A percentile compares a stretch with the other conserved stretches of the same genome.
phyloP scores from a whole-genome alignment of 768 basidiomycete species.

The Gloeopeniophorella convolvens region DNA sequence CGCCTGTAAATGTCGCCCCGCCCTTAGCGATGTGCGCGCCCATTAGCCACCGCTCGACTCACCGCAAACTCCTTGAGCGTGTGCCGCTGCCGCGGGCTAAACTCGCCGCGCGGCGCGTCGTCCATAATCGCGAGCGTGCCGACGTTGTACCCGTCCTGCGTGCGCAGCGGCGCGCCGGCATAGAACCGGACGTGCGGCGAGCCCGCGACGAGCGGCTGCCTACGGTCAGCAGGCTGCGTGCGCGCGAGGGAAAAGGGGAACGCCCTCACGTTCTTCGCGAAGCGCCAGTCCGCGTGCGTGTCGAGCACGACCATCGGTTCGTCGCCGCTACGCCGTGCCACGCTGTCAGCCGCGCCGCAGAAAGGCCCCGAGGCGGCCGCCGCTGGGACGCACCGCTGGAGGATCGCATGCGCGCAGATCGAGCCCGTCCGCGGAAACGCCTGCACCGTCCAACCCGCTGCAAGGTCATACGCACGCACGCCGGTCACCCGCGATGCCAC shows the following conservation, averaged over 20 bases:
- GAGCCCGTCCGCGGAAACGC: constrained; percentile 52
- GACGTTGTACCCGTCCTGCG: constrained; percentile 85
- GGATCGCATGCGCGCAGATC: constrained; percentile 79
- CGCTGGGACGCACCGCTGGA: constrained; percentile 52
- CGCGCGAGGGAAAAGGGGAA: constrained; percentile 1
- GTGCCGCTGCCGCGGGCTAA: constrained; percentile 82
- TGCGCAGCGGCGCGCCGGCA: constrained; percentile 85
- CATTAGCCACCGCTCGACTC: no score
- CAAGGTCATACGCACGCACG: background rate
- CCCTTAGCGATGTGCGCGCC: no score
- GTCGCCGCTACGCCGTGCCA: constrained; percentile 52
- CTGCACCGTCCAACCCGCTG: constrained; percentile 41
- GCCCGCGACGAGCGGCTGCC: constrained; percentile 64
- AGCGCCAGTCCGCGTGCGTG: constrained; percentile 79
- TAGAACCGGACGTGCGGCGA: constrained; percentile 76
- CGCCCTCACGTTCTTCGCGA: constrained; percentile 65
- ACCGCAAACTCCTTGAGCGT: constrained; percentile 91
- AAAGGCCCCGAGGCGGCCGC: background rate
- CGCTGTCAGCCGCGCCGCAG: no score
- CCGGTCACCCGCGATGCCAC: background rate
- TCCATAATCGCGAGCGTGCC: constrained; percentile 86
- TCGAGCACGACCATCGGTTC: constrained; percentile 88
- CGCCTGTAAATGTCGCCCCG: no score
- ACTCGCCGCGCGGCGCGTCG: constrained; percentile 75
- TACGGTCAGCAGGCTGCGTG: background rate